Base-by-base conservation (phyloP, 768 basidiomycete genomes). In the Phylloporus sp. region DNA sequence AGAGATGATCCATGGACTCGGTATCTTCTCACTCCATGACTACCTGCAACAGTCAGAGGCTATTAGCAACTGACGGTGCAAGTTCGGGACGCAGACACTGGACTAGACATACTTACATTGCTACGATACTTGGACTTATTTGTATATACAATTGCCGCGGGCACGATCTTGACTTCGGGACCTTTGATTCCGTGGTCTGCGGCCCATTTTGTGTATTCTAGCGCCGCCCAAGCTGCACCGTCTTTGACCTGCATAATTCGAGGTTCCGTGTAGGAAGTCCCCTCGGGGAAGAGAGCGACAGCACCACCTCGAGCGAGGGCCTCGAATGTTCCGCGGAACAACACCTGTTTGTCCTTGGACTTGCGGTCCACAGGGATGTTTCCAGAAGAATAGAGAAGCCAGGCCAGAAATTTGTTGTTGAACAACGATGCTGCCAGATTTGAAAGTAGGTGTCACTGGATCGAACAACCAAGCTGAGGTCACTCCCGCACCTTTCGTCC, bases 341-440 rank as follows among this genome's bases (percentile, higher is more conserved):
- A 73, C 17, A 80, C 77, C 59, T 87, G 86, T 45, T 91, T 84
- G 69, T 99, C 93, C 70, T 90, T 91, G 50, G 80, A 89, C 70
- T 90, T 93, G 50, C 96, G 81, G 66, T 96, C 94, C 28, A 98
- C 95, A 20, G 95, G 93, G 54, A 99, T 94, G 66, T 96, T 96
- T n/a, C 96, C 94, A 3, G 95, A 87, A 50, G 87, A 86, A 43
- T 79, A 78, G 9, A 98, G 74, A 48, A 98, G 77, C 53, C 80
- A 83, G 22, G 77, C 75, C 46, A 85, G 70, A 9, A 81, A 65
- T 3, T 90, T 90, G 62, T 96, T 86, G 15, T 70, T 77, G 64
- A 95, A 98, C 36, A 99, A 72, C 38, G 80, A 77, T 20, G 86
- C 86, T 84, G 27, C 44, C 56, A 26, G 32, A 56, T 61, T 62